phyloP scores from a whole-genome alignment of 129 eudicot species.

The Lonicera japonica region DNA sequence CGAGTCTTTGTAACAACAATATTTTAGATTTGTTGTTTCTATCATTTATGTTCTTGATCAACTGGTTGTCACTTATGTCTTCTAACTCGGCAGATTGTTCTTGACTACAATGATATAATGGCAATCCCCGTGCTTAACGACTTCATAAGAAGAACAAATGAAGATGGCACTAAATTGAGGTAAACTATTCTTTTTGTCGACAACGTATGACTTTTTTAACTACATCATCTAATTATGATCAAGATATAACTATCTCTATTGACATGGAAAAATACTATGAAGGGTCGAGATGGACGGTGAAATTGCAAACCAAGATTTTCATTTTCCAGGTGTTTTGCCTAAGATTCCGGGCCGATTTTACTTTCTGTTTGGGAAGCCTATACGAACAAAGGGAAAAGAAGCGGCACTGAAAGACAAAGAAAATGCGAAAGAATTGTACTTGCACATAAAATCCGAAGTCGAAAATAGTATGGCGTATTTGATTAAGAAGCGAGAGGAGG shows the following conservation, averaged over 20 bases:
- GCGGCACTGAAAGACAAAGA: constrained; percentile 55
- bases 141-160: constrained; percentile 21
- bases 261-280: constrained; percentile 4
- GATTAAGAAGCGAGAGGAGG: constrained; percentile 68
- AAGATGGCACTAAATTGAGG: constrained; percentile 47
- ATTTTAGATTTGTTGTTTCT: no score
- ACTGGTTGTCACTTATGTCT: not conserved
- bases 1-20: no score
- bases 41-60: not conserved
- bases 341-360: constrained; percentile 87
- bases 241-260: not conserved
- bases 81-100: constrained; percentile 53
- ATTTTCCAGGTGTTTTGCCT: constrained; percentile 68
- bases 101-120: constrained; percentile 76
- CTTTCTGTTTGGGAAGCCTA: constrained; percentile 82
- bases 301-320: constrained; percentile 63
- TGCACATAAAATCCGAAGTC: constrained; percentile 67
- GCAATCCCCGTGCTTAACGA: constrained; percentile 58
- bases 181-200: constrained; percentile 1
- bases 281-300: constrained; percentile 70
- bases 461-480: constrained; percentile 63
- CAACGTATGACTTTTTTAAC: not conserved
- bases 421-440: constrained; percentile 64
- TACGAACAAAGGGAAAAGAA: constrained; percentile 56
- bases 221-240: not conserved